Percentiles rank a stretch among this genome's conserved stretches.
These are phyloP conservation scores for Mychonastes homosphaera DNA, from an alignment of 139 green algal genomes.

Conservation along the genomic window DNA sequence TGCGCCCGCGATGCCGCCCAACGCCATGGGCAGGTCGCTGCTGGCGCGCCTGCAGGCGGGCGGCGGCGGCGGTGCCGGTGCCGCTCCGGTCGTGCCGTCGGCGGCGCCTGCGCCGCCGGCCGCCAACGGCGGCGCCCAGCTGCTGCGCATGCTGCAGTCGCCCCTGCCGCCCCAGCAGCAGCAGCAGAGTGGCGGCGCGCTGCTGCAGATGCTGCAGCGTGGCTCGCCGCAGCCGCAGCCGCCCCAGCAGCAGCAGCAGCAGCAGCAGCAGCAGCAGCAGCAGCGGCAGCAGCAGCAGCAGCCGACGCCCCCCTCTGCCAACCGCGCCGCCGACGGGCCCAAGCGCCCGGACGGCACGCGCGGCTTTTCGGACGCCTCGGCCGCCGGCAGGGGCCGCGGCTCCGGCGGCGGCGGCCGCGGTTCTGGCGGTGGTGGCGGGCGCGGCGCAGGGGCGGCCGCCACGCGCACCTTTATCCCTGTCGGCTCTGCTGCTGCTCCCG, in stretches of 20 bases:
- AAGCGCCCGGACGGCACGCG: neutral
- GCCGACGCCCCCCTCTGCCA: neutral
- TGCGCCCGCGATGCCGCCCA: neutral
- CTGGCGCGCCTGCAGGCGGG: neutral
- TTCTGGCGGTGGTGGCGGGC: constrained; percentile 9
- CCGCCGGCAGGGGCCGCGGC: constrained; percentile 2
- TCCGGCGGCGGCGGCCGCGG: neutral
- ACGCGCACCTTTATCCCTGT: neutral
- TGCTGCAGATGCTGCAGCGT: neutral
- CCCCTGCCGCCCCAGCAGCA: constrained; percentile 7
- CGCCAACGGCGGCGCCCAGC: neutral
- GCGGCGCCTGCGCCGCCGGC: neutral
- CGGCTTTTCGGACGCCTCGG: neutral
- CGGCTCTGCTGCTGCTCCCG: too few relatives aligned
- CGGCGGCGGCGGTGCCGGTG: constrained; percentile 1
- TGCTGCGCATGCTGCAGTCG: constrained; percentile 19
- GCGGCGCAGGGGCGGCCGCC: neutral
- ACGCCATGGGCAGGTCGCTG: neutral
- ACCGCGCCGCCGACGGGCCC: neutral
- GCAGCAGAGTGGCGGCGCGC: neutral
- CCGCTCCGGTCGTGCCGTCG: neutral
- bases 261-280: constrained; percentile 5
- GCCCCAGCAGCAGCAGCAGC: neutral
- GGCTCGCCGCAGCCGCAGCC: neutral
- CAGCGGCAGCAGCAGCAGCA: constrained; percentile 10